Evolutionary conservation across 108 stramenopile species (phyloP).

Genomic region (Aureococcus anophagefferens): DNA sequence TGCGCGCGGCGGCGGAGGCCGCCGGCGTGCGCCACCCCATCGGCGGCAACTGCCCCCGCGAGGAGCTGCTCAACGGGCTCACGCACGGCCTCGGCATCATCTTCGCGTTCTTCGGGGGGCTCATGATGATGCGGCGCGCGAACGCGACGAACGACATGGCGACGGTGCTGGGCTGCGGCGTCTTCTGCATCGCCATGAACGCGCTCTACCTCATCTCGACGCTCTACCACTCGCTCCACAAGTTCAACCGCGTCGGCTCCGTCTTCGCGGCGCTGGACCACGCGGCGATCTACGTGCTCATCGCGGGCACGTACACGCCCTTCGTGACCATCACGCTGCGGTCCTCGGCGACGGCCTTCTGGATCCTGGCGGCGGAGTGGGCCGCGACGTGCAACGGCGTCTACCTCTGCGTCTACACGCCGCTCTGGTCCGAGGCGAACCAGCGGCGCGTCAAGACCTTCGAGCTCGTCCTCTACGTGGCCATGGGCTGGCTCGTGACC

Average conservation of each 20-base stretch:
- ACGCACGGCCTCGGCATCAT: constrained; percentile 83
- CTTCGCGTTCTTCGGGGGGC: constrained; percentile 57
- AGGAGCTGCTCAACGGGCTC: constrained; percentile 73
- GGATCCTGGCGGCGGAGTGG: constrained; percentile 15
- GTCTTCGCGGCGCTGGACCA: constrained; percentile 75
- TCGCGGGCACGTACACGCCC: constrained; percentile 92
- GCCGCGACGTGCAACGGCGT: too few species aligned
- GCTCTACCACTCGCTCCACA: constrained; percentile 76
- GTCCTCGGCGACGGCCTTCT: constrained; percentile 30
- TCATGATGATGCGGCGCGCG: constrained; percentile 48
- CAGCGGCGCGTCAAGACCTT: constrained; percentile 43
- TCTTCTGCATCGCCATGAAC: constrained; percentile 66
- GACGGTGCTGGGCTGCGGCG: constrained; percentile 22
- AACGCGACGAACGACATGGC: background rate
- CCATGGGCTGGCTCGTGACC: constrained; percentile 71
- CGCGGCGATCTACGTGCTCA: constrained; percentile 87
- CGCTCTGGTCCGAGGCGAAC: constrained; percentile 20
- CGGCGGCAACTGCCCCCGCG: constrained; percentile 15
- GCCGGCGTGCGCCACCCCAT: too few species aligned
- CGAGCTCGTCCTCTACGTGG: constrained; percentile 63
- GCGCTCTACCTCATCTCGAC: constrained; percentile 73
- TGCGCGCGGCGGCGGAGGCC: too few species aligned
- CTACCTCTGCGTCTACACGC: too few species aligned
- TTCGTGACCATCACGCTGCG: constrained; percentile 69
- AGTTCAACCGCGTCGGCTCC: constrained; percentile 46